These are phyloP conservation scores for Dactylorhiza incarnata DNA, from an alignment of 106 monocot species.

Conservation along the genomic window DNA sequence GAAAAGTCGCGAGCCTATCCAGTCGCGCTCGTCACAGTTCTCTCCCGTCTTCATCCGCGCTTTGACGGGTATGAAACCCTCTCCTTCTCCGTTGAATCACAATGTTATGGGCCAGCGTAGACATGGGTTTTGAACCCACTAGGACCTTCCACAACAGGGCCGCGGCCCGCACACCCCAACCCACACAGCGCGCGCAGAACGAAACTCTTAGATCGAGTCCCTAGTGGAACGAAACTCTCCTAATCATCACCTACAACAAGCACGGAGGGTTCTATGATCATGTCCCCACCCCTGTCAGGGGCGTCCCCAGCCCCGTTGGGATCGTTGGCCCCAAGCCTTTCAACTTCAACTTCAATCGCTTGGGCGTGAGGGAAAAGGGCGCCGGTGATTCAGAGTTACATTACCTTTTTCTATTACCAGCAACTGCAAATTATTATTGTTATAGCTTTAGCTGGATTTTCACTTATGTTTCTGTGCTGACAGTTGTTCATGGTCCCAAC, in stretches of 20 bases:
- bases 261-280: conserved; percentile 82
- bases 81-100: too few relatives aligned
- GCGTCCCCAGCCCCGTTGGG: conserved; percentile 72
- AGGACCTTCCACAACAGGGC: too few relatives aligned
- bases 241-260: conserved; percentile 78
- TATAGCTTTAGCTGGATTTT: background rate
- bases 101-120: too few relatives aligned
- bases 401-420: background rate
- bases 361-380: conserved; percentile 82
- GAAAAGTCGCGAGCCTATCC: too few relatives aligned
- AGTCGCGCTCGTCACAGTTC: too few relatives aligned
- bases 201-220: conserved; percentile 64
- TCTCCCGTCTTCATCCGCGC: too few relatives aligned
- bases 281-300: conserved; percentile 55
- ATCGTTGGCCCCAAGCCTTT: conserved; percentile 56
- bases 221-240: conserved; percentile 71
- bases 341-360: conserved; percentile 52
- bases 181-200: too few relatives aligned
- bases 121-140: too few relatives aligned
- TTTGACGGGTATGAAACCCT: too few relatives aligned
- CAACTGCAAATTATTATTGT: background rate
- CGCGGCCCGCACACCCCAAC: too few relatives aligned
- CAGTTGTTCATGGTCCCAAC: conserved; percentile 74
- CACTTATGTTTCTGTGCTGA: background rate
- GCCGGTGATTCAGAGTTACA: conserved; percentile 32